These are phyloP conservation scores for Elsinoe fawcettii DNA, from an alignment of 2,329 filamentous ascomycete species.

Conservation along the genomic window DNA sequence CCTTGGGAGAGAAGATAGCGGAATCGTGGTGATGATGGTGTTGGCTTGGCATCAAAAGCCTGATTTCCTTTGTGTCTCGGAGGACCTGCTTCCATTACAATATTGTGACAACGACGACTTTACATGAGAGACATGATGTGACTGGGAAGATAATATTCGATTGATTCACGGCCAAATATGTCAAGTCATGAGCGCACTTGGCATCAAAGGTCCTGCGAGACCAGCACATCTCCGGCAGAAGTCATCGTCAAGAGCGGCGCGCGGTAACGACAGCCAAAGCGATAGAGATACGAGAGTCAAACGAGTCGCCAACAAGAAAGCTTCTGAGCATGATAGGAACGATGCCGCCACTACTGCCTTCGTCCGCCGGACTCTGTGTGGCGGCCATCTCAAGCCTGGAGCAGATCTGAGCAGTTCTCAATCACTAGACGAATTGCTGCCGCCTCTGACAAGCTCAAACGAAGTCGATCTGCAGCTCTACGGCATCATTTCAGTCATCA, in stretches of 20 bases:
- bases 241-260: conserved; percentile 8
- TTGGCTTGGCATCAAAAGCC: conserved; percentile 10
- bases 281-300: neutral
- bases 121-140: neutral
- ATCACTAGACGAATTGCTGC: conserved; percentile 73
- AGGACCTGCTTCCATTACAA: neutral
- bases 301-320: conserved; percentile 32
- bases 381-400: conserved; percentile 45
- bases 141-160: neutral
- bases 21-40: neutral
- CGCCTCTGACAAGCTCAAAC: conserved; percentile 87
- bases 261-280: conserved; percentile 6
- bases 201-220: conserved; percentile 4
- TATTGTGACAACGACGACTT: neutral
- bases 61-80: conserved; percentile 1
- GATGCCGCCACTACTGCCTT: conserved; percentile 73
- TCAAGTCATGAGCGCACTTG: conserved; percentile 6
- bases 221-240: conserved; percentile 9
- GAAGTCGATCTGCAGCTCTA: conserved; percentile 91
- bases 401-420: conserved; percentile 50
- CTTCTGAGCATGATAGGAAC: conserved; percentile 14
- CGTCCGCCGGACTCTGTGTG: conserved; percentile 75
- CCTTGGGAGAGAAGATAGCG: neutral
- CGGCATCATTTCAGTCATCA: conserved; percentile 78
- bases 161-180: neutral